Base-by-base conservation (phyloP, 1,139 yeast genomes). In the Kodamaea arcana region DNA sequence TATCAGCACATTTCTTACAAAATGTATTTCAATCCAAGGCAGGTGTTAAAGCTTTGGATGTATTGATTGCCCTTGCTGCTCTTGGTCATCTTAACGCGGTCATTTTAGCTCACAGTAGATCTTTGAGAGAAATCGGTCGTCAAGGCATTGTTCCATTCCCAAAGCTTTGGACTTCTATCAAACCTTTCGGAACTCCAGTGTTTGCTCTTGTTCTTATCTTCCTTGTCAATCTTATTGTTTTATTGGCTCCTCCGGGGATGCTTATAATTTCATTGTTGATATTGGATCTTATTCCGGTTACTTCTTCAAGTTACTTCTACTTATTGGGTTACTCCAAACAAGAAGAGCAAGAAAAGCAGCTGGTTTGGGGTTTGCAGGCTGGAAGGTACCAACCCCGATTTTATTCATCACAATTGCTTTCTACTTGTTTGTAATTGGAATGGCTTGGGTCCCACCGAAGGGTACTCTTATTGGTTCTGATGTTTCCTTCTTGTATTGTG, bases 161-260 rank as follows among this genome's bases (percentile, higher is more conserved):
- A 7, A 43, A 39, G 9, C 50, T 57, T 30, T 69, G 73, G 72
- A 62, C 70, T 5, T 52, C 62, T 21, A 60, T 62, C 7, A 65
- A 62, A 39, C 74, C 73, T 2, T 62, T 56, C 31, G 68, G 69
- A 2, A 66, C 74, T 6, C 74, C 75, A 4, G 26, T 65, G 3
- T 60, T 67, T 18, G 65, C 72, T 9, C 52, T 66, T 4, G 41
- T 64, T 15, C 48, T 60, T 29, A 65, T 65, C 1, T 66, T 60
- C 51, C 12, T 65, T 15, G 60, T 69, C 25, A 67, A 66, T 40
- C 40, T 63, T 17, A 56, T 69, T 35, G 62, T 68, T 24, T 51
- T 65, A 31, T 47, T 67, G 21, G 74, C 72, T 9, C 74, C 74
- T 13, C 63, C 62, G 75, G 75, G 20, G 69, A 64, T 42, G 74